These are phyloP conservation scores for Nemania sp. DNA, from an alignment of 2,329 filamentous ascomycete species.

Conservation along the genomic window DNA sequence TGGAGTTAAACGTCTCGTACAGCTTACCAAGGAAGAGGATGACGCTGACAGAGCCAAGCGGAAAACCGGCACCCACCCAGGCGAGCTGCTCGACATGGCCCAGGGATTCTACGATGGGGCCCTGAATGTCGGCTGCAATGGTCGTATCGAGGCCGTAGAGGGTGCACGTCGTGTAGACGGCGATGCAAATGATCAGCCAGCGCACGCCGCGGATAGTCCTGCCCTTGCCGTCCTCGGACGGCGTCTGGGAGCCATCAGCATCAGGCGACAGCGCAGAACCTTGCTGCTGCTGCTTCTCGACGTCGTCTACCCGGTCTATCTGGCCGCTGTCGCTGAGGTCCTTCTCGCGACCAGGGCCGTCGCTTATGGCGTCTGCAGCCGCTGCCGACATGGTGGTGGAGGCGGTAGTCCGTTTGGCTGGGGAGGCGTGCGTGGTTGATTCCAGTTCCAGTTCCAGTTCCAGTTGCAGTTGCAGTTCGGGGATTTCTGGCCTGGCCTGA, in stretches of 20 bases:
- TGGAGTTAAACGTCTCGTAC: constrained; percentile 49
- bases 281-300: neutral
- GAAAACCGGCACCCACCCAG: constrained; percentile 47
- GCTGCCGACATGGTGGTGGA: neutral
- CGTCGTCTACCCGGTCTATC: neutral
- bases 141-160: constrained; percentile 51
- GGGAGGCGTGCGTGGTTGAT: too few species aligned
- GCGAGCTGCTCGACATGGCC: constrained; percentile 43
- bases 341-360: neutral
- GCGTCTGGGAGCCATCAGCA: neutral
- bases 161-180: constrained; percentile 22
- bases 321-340: neutral
- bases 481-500: too few species aligned
- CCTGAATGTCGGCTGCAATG: constrained; percentile 52
- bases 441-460: too few species aligned
- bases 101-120: constrained; percentile 43
- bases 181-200: neutral
- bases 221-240: neutral
- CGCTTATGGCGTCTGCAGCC: neutral
- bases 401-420: neutral
- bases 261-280: neutral
- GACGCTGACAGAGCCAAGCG: constrained; percentile 48
- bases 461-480: too few species aligned
- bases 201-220: neutral
- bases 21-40: constrained; percentile 42